Base-by-base conservation (phyloP, 805 yeast genomes). In the Lipomyces starkeyi region DNA sequence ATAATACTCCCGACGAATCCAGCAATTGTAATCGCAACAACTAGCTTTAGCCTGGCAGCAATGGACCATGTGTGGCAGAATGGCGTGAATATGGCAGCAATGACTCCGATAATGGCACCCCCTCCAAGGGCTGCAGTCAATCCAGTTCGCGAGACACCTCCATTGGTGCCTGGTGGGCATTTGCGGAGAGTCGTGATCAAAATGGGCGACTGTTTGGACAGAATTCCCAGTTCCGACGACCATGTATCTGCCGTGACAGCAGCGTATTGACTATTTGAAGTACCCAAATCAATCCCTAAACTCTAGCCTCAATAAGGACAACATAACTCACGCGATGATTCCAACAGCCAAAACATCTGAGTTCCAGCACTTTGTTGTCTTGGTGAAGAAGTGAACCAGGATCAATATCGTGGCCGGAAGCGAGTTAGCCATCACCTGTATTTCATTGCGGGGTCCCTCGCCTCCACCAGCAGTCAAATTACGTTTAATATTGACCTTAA, bases 121-220 rank as follows among this genome's bases (percentile, higher is more conserved):
- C 84, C 85, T 20, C 69, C 70, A 0, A 74, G 54, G 0, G 82
- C 85, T 17, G 80, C 80, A 1, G 71, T 37, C 11, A 82, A 65
- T 0, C 85, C 85, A 20, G 74, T 66, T 4, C 59, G 71, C 0
- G 84, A 75, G 1, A 83, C 79, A 20, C 84, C 85, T 5, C 85
- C 85, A 73, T 83, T 83, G 11, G 85, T 83, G 11, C 85, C 85
- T 25, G 79, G 80, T 2, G 85, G 84, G 59, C 83, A 83, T 13
- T 76, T 74, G 53, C 76, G 69, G 47, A 82, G 74, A 5, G 82
- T 79, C 6, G 84, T 81, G 64, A 83, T 81, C 40, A 83, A 74
- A 27, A 80, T 70, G 2, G 85, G 84, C 2, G 71, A 64, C 20
- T 77, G 61, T 34, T 69, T 74, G 0, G 85, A 80, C 22, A 83